Base-by-base conservation (phyloP, 208 protist genomes). In the Crithidia expoeki region DNA sequence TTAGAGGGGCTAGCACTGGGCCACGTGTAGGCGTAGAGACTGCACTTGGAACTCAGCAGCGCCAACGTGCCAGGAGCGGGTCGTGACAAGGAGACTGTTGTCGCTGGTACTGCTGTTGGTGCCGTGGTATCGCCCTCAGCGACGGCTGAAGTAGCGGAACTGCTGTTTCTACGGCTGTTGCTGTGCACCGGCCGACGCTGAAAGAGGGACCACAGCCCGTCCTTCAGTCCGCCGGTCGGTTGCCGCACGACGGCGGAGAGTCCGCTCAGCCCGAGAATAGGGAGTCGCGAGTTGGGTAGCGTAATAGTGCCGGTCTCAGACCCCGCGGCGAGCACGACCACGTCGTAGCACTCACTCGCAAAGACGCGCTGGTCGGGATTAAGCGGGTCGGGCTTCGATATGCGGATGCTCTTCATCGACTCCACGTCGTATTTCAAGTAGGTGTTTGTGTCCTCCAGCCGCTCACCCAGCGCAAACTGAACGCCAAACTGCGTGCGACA, bases 281-380 rank as follows among this genome's bases (percentile, higher is more conserved):
- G 91, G 23, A 96, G 68, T 7, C 81, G 86, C 0, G 83, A 81
- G 38, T 83, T 85, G 25, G 74, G 64, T 34, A 80, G 68, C 44
- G 91, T 92, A 17, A 96, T 52, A 17, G 50, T 55, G 9, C 86
- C 85, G 4, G 88, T 93, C 42, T 76, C 57, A 0, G 76, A 74
- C 7, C 91, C 91, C 10, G 88, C 79, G 7, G 91, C 80, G 36
- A 94, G 78, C 55, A 96, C 88, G 33, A 96, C 88, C 28, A 96
- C 72, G 42, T 96, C 91, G 64, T 91, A 96, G 6, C 56, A 38
- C 21, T 85, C 75, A 40, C 46, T 67, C 11, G 62, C 67, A 7
- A 58, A 67, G 23, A 84, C 33, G 32, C 84, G 80, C 36, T 63
- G 25, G 14, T 62, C 60, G 6, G 80, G 76, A 23, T 60, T 32